Evolutionary conservation across 2,329 filamentous ascomycete genomes (phyloP).

Genomic region (Colletotrichum sansevieriae): DNA sequence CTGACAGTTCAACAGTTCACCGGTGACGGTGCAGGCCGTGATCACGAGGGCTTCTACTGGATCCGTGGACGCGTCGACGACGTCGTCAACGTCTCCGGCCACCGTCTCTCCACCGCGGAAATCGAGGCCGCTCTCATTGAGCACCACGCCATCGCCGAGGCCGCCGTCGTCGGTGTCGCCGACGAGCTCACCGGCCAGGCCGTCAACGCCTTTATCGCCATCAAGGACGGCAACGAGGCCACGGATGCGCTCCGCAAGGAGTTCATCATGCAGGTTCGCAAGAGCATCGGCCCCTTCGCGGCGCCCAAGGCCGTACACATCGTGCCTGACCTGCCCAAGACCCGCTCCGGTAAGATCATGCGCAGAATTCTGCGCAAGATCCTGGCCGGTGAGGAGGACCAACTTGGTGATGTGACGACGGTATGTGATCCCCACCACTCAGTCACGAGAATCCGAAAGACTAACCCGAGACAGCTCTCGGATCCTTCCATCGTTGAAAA

Average conservation of each 20-base stretch:
- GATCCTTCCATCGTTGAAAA: constrained; percentile 90
- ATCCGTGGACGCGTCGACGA: constrained; percentile 98
- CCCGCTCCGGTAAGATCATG: constrained; percentile 99
- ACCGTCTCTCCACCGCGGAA: constrained; percentile 95
- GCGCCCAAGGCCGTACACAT: constrained; percentile 94
- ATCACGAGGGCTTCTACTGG: constrained; percentile 99
- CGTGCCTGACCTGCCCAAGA: constrained; percentile 96
- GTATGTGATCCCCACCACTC: constrained; percentile 64
- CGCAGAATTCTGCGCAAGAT: constrained; percentile 97
- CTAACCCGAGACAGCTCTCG: constrained; percentile 73
- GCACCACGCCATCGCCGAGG: constrained; percentile 90
- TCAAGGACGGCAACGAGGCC: constrained; percentile 86
- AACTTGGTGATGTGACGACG: constrained; percentile 92
- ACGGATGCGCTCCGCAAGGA: constrained; percentile 91
- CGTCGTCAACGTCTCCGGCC: constrained; percentile 97
- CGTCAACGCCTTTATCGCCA: constrained; percentile 94
- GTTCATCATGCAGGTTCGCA: constrained; percentile 92
- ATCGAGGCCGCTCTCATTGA: constrained; percentile 98
- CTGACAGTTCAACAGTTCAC: constrained; percentile 72
- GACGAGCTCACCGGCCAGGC: constrained; percentile 98
- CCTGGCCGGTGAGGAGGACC: constrained; percentile 95
- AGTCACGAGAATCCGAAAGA: neutral
- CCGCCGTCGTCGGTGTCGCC: constrained; percentile 91
- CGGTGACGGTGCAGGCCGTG: constrained; percentile 92
- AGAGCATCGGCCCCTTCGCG: constrained; percentile 97